Conservation (phyloP, 164 flowering plant species). For the Annona cherimola region DNA sequence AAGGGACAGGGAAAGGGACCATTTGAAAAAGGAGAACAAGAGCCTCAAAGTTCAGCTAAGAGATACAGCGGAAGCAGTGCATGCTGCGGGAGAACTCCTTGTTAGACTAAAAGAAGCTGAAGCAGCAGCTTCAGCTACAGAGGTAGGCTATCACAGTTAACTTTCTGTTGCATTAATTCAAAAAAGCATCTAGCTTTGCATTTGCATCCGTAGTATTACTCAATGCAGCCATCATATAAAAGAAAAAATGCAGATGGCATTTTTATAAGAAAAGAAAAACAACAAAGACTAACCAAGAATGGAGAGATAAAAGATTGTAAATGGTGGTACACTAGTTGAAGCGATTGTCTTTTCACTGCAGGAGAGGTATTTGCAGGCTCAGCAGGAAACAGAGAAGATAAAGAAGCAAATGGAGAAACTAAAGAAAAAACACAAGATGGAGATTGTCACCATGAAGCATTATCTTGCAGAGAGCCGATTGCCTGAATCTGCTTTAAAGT, state of each 20-base stretch:
- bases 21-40: slow-evolving; percentile 76
- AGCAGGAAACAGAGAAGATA: slow-evolving; percentile 71
- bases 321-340: no score
- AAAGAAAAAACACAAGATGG: slow-evolving; percentile 92
- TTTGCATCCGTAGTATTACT: no score
- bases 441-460: slow-evolving; percentile 87
- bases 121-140: slow-evolving; percentile 58
- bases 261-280: no score
- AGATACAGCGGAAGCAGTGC: slow-evolving; percentile 99
- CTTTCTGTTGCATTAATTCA: no score
- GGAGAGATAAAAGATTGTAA: no score
- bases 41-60: slow-evolving; percentile 70
- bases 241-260: no score
- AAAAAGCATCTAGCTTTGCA: no score
- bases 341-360: slow-evolving; percentile 17
- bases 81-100: slow-evolving; percentile 96
- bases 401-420: slow-evolving; percentile 82
- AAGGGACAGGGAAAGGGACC: slow-evolving; percentile 73
- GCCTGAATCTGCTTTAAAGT: slow-evolving; percentile 77
- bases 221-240: no score
- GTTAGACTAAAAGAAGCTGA: slow-evolving; percentile 91
- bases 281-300: no score
- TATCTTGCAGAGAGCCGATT: slow-evolving; percentile 82
- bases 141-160: slow-evolving; percentile 39
- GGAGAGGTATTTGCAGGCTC: slow-evolving; percentile 42